Percentiles rank a stretch among this genome's conserved stretches.
These are phyloP conservation scores for Fennellomyces sp. DNA, from an alignment of 371 early-diverging fungal species.

Conservation along the genomic window DNA sequence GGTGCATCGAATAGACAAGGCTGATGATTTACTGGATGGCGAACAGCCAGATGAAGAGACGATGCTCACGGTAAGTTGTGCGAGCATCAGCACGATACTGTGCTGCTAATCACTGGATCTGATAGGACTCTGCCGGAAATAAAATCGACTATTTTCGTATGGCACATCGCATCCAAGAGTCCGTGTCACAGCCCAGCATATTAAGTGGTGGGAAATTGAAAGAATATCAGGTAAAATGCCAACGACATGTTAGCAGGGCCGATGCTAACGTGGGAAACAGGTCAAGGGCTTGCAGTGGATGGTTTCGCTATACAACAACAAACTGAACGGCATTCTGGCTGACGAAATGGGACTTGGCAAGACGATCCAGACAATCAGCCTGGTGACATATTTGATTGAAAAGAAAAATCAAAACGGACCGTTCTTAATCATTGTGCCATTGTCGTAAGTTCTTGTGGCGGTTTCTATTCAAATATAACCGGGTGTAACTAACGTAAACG, in stretches of 20 bases:
- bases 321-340: slow-evolving; percentile 96
- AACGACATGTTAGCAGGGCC: neutral
- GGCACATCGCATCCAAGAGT: slow-evolving; percentile 87
- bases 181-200: slow-evolving; percentile 79
- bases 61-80: slow-evolving; percentile 26
- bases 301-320: slow-evolving; percentile 95
- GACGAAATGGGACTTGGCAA: slow-evolving; percentile 99
- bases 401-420: slow-evolving; percentile 92
- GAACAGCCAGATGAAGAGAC: slow-evolving; percentile 63
- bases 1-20: slow-evolving; percentile 36
- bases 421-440: slow-evolving; percentile 90
- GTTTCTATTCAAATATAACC: neutral
- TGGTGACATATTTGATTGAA: slow-evolving; percentile 94
- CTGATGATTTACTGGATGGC: slow-evolving; percentile 32
- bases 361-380: slow-evolving; percentile 98
- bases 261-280: slow-evolving; percentile 11
- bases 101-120: neutral
- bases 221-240: slow-evolving; percentile 86
- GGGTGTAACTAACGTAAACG: neutral
- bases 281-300: slow-evolving; percentile 99
- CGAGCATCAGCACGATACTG: slow-evolving; percentile 7
- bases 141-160: slow-evolving; percentile 85
- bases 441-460: slow-evolving; percentile 64
- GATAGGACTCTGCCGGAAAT: slow-evolving; percentile 38
- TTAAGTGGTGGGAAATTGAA: slow-evolving; percentile 91